These are phyloP conservation scores for Eucalyptus decipiens DNA, from an alignment of 345 rosid species.

Conservation along the genomic window DNA sequence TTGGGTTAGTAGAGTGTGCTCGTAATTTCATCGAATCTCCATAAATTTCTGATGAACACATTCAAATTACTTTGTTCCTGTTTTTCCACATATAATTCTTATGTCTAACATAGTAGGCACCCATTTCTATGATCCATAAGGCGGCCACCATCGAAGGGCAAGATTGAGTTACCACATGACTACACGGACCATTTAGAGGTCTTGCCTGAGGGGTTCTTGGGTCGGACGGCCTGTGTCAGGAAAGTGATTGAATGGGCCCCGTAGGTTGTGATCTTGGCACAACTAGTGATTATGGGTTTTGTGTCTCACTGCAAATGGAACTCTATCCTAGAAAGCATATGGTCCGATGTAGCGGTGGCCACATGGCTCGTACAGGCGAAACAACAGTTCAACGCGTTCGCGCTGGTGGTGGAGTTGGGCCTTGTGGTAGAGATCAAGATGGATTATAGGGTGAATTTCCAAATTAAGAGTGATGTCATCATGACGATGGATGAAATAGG, in stretches of 20 bases:
- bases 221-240: conserved; percentile 7
- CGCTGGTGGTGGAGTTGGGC: conserved; percentile 38
- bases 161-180: not conserved
- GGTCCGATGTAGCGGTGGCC: conserved; percentile 34
- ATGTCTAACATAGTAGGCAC: too few species aligned
- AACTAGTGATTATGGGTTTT: conserved; percentile 22
- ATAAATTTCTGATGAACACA: too few species aligned
- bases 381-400: conserved; percentile 49
- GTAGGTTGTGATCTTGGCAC: not conserved
- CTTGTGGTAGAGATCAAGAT: conserved; percentile 2
- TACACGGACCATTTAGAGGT: conserved; percentile 3
- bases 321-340: conserved; percentile 34
- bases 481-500: conserved; percentile 11
- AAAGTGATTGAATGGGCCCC: conserved; percentile 39
- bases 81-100: too few species aligned
- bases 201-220: conserved; percentile 26
- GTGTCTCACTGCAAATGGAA: conserved; percentile 54
- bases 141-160: not conserved
- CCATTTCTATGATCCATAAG: too few species aligned
- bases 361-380: conserved; percentile 44
- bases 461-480: not conserved
- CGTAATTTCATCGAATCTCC: too few species aligned
- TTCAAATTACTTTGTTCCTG: too few species aligned
- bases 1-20: too few species aligned
- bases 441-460: not conserved